Conservation (phyloP, 2,329 filamentous ascomycete genomes). For the Neodidymelliopsis sp. region DNA sequence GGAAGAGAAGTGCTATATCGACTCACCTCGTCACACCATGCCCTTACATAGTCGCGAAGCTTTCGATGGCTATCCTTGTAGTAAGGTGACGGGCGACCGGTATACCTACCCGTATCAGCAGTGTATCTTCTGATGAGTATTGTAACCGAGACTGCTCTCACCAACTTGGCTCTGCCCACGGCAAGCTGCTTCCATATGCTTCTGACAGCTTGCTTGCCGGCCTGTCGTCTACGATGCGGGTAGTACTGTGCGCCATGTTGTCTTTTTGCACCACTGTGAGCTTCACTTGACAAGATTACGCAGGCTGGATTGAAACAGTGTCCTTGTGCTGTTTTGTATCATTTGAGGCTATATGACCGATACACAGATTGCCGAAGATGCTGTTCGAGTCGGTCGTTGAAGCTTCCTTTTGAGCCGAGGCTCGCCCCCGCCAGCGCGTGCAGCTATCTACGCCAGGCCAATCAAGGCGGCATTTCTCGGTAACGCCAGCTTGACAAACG, state of each 20-base stretch:
- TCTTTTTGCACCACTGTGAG: background rate
- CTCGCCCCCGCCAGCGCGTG: slow-evolving; percentile 11
- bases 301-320: background rate
- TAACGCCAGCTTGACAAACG: background rate
- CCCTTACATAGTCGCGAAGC: slow-evolving; percentile 38
- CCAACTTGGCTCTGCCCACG: slow-evolving; percentile 43
- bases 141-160: slow-evolving; percentile 6
- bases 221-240: slow-evolving; percentile 12
- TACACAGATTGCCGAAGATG: slow-evolving; percentile 6
- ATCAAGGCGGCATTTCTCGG: slow-evolving; percentile 7
- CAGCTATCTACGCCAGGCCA: background rate
- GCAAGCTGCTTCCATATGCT: slow-evolving; percentile 39
- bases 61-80: slow-evolving; percentile 41
- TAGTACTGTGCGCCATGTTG: slow-evolving; percentile 15
- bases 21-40: slow-evolving; percentile 40
- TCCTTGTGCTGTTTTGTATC: background rate
- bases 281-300: background rate
- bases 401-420: slow-evolving; percentile 10
- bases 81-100: slow-evolving; percentile 42
- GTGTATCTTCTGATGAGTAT: no score
- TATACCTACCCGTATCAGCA: slow-evolving; percentile 31
- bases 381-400: slow-evolving; percentile 4
- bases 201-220: slow-evolving; percentile 20
- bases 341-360: background rate
- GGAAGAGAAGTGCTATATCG: background rate